These are phyloP conservation scores for Tolypocladium inflatum DNA, from an alignment of 2,329 filamentous ascomycete genomes.

Conservation along the genomic window DNA sequence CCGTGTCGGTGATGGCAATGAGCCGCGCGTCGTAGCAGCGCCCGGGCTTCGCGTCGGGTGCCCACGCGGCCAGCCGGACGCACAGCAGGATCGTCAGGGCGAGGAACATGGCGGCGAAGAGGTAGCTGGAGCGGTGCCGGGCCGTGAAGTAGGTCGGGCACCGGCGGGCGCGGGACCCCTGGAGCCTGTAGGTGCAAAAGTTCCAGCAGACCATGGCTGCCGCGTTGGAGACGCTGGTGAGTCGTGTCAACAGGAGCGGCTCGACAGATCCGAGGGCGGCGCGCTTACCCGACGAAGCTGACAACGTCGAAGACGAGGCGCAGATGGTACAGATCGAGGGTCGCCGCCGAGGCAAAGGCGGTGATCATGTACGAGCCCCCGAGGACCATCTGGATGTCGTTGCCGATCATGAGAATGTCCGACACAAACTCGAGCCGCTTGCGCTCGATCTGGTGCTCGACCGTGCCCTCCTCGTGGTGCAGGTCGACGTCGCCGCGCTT, in stretches of 20 bases:
- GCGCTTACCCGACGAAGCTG: background rate
- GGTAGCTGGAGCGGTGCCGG: background rate
- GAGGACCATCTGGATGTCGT: slow-evolving; percentile 21
- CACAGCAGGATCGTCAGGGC: background rate
- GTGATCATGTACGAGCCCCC: slow-evolving; percentile 21
- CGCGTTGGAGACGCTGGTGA: background rate
- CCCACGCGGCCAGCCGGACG: background rate
- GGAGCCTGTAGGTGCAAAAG: background rate
- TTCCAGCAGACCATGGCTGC: background rate
- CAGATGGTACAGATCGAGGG: slow-evolving; percentile 20
- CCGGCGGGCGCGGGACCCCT: background rate
- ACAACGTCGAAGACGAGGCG: slow-evolving; percentile 14
- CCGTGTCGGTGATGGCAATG: background rate
- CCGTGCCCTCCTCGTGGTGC: slow-evolving; percentile 15
- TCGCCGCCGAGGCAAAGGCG: slow-evolving; percentile 11
- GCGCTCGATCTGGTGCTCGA: slow-evolving; percentile 15
- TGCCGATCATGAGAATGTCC: slow-evolving; percentile 22
- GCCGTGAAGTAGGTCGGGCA: background rate
- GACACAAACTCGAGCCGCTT: slow-evolving; percentile 20
- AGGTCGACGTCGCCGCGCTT: slow-evolving; percentile 15
- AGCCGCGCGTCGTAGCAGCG: background rate
- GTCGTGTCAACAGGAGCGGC: background rate
- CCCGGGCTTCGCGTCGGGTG: background rate
- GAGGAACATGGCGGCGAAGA: background rate
- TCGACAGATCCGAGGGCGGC: background rate